Conservation (phyloP, 176 grass and related monocot species). For the Phoenix dactylifera region DNA sequence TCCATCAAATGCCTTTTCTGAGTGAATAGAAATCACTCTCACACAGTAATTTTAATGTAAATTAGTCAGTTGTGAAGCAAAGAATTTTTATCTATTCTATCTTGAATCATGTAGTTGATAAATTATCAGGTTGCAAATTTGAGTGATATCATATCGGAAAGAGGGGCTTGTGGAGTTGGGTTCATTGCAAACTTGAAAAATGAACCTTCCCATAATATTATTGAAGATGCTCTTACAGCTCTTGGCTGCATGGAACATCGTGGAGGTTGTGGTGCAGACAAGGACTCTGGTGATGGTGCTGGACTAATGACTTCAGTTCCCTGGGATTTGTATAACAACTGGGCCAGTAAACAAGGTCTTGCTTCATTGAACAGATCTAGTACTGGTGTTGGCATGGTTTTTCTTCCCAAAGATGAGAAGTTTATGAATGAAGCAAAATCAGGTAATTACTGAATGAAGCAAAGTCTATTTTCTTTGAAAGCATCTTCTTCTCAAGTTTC, state of each 20-base stretch:
- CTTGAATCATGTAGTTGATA: no score
- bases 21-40: no score
- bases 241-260: constrained; percentile 99
- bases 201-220: constrained; percentile 73
- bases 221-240: constrained; percentile 71
- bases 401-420: constrained; percentile 78
- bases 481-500: no score
- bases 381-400: constrained; percentile 96
- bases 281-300: constrained; percentile 93
- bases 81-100: no score
- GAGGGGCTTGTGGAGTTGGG: constrained; percentile 95
- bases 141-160: constrained; percentile 79
- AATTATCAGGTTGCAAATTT: constrained; percentile 55
- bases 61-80: no score
- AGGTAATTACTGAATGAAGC: constrained; percentile 31
- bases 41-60: no score
- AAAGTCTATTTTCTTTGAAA: no score
- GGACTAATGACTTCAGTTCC: constrained; percentile 86
- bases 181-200: constrained; percentile 97
- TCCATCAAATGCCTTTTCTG: no score
- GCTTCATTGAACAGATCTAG: constrained; percentile 43
- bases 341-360: constrained; percentile 77
- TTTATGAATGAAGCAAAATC: constrained; percentile 66
- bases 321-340: constrained; percentile 80
- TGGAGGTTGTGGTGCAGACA: constrained; percentile 96